Evolutionary conservation across 73 alveolate species (phyloP).

Genomic region (Paramecium biaurelia): DNA sequence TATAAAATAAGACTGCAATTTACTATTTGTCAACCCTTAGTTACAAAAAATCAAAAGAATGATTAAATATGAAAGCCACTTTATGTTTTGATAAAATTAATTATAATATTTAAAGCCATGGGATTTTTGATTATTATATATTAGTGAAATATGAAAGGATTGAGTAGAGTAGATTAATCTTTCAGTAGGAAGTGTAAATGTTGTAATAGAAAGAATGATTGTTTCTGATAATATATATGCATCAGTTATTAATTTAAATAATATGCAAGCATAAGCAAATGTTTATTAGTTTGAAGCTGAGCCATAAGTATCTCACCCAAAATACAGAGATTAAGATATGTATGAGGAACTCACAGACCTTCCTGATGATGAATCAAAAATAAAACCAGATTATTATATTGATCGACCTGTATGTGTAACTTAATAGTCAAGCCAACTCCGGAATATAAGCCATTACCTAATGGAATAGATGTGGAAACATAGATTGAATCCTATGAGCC

Average conservation of each 20-base stretch:
- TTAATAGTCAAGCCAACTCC: conserved; percentile 76
- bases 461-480: conserved; percentile 89
- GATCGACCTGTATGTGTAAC: conserved; percentile 80
- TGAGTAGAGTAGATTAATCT: neutral
- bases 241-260: conserved; percentile 41
- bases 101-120: neutral
- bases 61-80: neutral
- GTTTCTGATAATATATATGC: neutral
- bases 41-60: neutral
- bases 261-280: neutral
- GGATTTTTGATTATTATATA: neutral
- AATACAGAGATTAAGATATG: conserved; percentile 17
- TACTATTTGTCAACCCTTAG: neutral
- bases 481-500: conserved; percentile 81
- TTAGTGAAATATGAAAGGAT: neutral
- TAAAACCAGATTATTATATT: conserved; percentile 87
- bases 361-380: conserved; percentile 81
- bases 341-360: conserved; percentile 53
- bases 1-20: neutral
- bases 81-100: neutral
- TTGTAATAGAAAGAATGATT: neutral
- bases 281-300: conserved; percentile 44
- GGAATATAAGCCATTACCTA: conserved; percentile 82
- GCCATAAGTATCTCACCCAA: conserved; percentile 46
- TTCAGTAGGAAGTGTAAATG: neutral